Base-by-base conservation (phyloP, 2,329 filamentous ascomycete genomes). In the Hypoxylon sp. region DNA sequence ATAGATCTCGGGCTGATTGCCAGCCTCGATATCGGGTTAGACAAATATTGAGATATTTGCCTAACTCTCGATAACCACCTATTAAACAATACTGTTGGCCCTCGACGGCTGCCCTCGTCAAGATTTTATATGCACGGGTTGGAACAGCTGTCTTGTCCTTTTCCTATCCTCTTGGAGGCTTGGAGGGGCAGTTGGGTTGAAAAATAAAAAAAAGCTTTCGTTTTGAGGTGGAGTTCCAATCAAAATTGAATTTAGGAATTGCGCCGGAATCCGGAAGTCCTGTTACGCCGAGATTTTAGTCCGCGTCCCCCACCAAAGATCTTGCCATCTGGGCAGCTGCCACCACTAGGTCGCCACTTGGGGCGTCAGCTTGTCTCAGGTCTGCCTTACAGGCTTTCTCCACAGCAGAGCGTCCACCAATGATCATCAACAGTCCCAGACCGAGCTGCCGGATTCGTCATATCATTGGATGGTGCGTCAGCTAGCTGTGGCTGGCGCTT, bases 1-100 rank as follows among this genome's bases (percentile, higher is more conserved):
- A 77, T 73, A 70, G 74, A 70, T 75, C 74, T 72, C 71, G 81
- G 81, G 81, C 82, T 79, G 79, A 43, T 10, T 51, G 68, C 79
- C 81, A 84, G 82, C 82, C 74, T 69, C 34, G 60, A 65, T 63
- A 62, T 63, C 49, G 58, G 28, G 28, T 53, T 10, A 60, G 46
- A 60, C 65, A 61, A 67, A 69, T 67, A 65, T n/a, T 21, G 34
- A 50, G 11, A 62, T 61, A 60, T 71, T 10, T 69, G 62, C 66
- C 19, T 55, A 65, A 60, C 17, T 36, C 38, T 43, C 38, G 50
- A 67, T 58, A 14, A 67, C 50, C 68, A 68, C 68, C 52, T 56
- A 62, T 38, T 41, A 23, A 34, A 50, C 7, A 38, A 19, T 62
- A 61, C 46, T 68, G 17, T 66, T 52, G 65, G 65, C 50, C 50